phyloP scores from a whole-genome alignment of 2,329 filamentous ascomycete species.

The Fusarium nematophilum region DNA sequence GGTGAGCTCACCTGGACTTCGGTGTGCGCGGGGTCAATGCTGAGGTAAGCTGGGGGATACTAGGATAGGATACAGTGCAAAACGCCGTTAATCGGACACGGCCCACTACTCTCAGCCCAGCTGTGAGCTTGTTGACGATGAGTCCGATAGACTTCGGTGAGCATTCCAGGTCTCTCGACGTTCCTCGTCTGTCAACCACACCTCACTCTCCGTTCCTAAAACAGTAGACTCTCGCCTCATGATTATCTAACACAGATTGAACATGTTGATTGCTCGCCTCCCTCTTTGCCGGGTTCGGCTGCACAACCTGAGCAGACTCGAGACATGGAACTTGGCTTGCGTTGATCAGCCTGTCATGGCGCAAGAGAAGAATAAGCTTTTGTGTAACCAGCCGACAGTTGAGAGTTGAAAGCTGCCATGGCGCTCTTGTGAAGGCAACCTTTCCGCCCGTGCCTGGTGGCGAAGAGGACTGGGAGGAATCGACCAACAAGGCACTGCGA shows the following conservation, averaged over 20 bases:
- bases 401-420: constrained; percentile 12
- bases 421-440: constrained; percentile 7
- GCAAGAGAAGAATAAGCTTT: neutral
- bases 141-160: constrained; percentile 27
- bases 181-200: constrained; percentile 1
- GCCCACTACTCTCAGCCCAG: no score
- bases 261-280: neutral
- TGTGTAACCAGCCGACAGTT: constrained; percentile 21
- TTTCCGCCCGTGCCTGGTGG: constrained; percentile 29
- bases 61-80: neutral
- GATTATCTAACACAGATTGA: neutral
- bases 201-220: no score
- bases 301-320: neutral
- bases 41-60: constrained; percentile 27
- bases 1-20: constrained; percentile 36
- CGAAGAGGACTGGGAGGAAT: constrained; percentile 2
- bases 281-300: neutral
- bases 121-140: neutral
- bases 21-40: constrained; percentile 17
- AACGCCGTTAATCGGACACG: neutral
- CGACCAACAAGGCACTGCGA: constrained; percentile 7
- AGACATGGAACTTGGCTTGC: neutral
- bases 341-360: constrained; percentile 1
- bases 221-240: no score
- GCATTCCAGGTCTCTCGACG: constrained; percentile 32